phyloP scores from a whole-genome alignment of 2,329 filamentous ascomycete species.

The Camillea tinctor region DNA sequence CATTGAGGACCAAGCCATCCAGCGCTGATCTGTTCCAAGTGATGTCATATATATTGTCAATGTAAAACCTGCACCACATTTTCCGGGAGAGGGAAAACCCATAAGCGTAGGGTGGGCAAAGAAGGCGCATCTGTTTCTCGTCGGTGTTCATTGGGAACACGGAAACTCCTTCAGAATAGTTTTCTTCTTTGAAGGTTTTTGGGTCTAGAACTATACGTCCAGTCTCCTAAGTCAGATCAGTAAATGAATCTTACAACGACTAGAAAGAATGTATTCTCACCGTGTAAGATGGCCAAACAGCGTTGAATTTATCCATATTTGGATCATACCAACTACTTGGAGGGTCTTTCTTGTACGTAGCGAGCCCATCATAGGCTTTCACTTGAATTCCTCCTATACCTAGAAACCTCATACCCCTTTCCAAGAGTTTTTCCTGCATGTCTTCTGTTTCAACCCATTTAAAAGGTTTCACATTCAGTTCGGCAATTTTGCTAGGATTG shows the following conservation, averaged over 20 bases:
- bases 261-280: too few species aligned
- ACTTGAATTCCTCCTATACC: conserved; percentile 18
- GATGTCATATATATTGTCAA: conserved; percentile 25
- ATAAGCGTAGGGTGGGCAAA: conserved; percentile 29
- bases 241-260: too few species aligned
- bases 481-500: too few species aligned
- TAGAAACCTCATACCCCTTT: conserved; percentile 26
- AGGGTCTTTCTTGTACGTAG: conserved; percentile 26
- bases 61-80: conserved; percentile 27
- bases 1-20: conserved; percentile 26
- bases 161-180: conserved; percentile 12
- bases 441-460: too few species aligned
- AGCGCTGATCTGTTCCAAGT: conserved; percentile 25
- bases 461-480: too few species aligned
- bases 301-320: conserved; percentile 18
- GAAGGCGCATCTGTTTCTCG: conserved; percentile 20
- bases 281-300: conserved; percentile 30
- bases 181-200: conserved; percentile 30
- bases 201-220: conserved; percentile 30
- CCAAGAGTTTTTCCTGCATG: too few species aligned
- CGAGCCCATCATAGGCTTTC: conserved; percentile 24
- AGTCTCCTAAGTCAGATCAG: too few species aligned
- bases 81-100: conserved; percentile 29
- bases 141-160: conserved; percentile 14
- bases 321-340: conserved; percentile 22